These are phyloP conservation scores for Kokia cookei DNA, from an alignment of 441 rosid genomes.

Conservation along the genomic window DNA sequence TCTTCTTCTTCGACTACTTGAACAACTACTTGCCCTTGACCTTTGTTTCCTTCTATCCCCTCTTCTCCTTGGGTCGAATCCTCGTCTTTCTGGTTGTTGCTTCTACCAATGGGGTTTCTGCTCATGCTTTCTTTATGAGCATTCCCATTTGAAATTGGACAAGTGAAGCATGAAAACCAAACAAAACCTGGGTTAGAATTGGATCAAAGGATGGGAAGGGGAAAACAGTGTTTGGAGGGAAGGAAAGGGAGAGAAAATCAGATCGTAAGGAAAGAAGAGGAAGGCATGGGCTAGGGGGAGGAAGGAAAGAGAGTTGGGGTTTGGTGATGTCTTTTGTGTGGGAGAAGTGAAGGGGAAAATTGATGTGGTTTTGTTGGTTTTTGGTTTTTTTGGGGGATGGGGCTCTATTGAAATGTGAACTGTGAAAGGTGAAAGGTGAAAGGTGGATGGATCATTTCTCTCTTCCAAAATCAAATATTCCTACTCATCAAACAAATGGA, in stretches of 20 bases:
- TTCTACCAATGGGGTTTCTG: constrained; percentile 10
- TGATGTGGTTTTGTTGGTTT: constrained; percentile 5
- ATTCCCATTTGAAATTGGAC: constrained; percentile 34
- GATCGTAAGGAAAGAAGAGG: constrained; percentile 38
- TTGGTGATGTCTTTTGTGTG: constrained; percentile 39
- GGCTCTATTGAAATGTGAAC: background rate
- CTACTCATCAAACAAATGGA: background rate
- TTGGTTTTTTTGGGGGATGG: background rate
- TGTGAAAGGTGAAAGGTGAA: background rate
- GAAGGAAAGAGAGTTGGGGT: constrained; percentile 27
- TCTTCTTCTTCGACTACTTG: constrained; percentile 9
- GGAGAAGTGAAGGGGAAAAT: constrained; percentile 8
- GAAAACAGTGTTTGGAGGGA: constrained; percentile 14
- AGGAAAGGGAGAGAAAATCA: constrained; percentile 31
- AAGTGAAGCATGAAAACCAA: constrained; percentile 15
- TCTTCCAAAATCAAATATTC: background rate
- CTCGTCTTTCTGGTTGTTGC: constrained; percentile 7
- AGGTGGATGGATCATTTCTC: background rate
- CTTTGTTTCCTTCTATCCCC: constrained; percentile 8
- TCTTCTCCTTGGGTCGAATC: constrained; percentile 12
- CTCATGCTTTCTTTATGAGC: constrained; percentile 35
- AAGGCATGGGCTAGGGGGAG: constrained; percentile 9
- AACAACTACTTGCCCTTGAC: background rate
- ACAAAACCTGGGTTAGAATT: constrained; percentile 3
- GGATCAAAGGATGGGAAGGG: constrained; percentile 7